Conservation (phyloP, 2,329 filamentous ascomycete genomes). For the Scedosporium apiospermum region DNA sequence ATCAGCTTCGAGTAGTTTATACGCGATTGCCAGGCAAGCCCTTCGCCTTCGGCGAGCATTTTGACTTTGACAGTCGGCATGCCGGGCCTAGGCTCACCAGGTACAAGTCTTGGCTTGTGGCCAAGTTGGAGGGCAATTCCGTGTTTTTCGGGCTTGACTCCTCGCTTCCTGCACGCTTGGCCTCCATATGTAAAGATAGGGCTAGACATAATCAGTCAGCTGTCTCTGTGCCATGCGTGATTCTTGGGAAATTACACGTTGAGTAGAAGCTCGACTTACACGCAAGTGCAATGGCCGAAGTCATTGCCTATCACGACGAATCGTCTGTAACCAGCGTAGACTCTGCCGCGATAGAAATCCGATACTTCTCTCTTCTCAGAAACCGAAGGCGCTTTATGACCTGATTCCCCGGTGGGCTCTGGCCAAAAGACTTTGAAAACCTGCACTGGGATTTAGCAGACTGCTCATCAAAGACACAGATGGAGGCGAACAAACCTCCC, state of each 20-base stretch:
- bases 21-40: constrained; percentile 38
- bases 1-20: constrained; percentile 49
- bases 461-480: background rate
- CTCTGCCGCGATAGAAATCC: constrained; percentile 24
- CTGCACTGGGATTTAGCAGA: constrained; percentile 17
- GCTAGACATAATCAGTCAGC: constrained; percentile 21
- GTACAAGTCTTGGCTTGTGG: constrained; percentile 21
- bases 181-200: constrained; percentile 47
- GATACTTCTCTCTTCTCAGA: constrained; percentile 23
- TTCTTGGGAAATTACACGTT: background rate
- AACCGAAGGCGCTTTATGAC: constrained; percentile 20
- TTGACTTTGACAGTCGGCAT: constrained; percentile 35
- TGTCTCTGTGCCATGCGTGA: background rate
- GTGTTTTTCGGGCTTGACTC: constrained; percentile 41
- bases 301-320: constrained; percentile 45
- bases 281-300: constrained; percentile 43
- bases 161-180: constrained; percentile 42
- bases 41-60: constrained; percentile 33
- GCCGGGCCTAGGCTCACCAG: constrained; percentile 36
- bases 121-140: constrained; percentile 38
- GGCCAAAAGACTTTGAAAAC: constrained; percentile 48
- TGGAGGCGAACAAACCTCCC: constrained; percentile 23
- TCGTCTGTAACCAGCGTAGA: constrained; percentile 41
- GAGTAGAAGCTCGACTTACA: constrained; percentile 29
- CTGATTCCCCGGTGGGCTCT: constrained; percentile 34